These are phyloP conservation scores for Trichosanthes cucumerina DNA, from an alignment of 306 rosid species.

Conservation along the genomic window DNA sequence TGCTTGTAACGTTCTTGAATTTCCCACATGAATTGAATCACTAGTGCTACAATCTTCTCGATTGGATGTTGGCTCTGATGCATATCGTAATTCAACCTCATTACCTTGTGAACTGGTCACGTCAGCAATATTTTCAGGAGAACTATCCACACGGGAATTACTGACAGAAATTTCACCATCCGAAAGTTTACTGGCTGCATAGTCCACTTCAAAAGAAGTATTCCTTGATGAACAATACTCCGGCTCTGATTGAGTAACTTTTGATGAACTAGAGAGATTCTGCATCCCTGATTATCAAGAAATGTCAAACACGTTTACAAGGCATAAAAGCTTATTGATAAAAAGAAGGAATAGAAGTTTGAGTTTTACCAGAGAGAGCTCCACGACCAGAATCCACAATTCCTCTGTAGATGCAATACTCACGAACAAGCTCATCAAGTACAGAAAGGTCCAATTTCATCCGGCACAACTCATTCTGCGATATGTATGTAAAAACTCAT, in stretches of 20 bases:
- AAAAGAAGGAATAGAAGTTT: background rate
- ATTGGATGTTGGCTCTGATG: conserved; percentile 41
- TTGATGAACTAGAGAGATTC: conserved; percentile 34
- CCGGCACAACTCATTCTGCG: conserved; percentile 90
- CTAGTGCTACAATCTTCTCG: conserved; percentile 96
- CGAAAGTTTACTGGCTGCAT: conserved; percentile 52
- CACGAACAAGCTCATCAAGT: conserved; percentile 94
- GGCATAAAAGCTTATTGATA: background rate
- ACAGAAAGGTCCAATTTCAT: conserved; percentile 70
- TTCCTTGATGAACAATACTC: conserved; percentile 51
- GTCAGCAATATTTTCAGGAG: conserved; percentile 76
- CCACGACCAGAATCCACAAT: conserved; percentile 62
- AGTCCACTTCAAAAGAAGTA: conserved; percentile 51
- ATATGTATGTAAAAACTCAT: conserved; percentile 17
- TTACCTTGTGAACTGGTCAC: conserved; percentile 49
- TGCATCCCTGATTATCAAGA: conserved; percentile 38
- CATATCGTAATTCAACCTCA: conserved; percentile 62
- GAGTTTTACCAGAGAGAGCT: conserved; percentile 25
- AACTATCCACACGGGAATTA: conserved; percentile 39
- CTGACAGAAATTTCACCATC: conserved; percentile 75
- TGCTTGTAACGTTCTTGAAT: conserved; percentile 41
- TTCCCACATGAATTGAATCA: conserved; percentile 53
- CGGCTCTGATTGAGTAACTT: conserved; percentile 39
- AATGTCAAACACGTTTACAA: conserved; percentile 15
- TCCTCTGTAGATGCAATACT: conserved; percentile 94